A percentile compares a stretch with the other conserved stretches of the same genome.
Conservation (phyloP, 1,284 basidiomycete species). For the Pyrrhoderma noxium region DNA sequence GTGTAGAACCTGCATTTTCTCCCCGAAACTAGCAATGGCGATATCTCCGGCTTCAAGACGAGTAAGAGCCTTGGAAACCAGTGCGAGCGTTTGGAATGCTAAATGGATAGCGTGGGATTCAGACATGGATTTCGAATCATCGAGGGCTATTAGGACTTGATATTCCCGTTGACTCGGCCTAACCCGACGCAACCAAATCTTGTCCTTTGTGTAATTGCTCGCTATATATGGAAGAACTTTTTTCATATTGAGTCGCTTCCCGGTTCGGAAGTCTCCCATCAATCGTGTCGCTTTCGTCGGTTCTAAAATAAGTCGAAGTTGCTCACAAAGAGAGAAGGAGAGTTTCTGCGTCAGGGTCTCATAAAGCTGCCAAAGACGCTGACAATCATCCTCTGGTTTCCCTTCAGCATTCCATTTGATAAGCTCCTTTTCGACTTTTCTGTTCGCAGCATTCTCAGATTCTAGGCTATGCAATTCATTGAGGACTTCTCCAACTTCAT, state of each 20-base stretch:
- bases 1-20: slow-evolving; percentile 83
- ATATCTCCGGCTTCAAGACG: slow-evolving; percentile 95
- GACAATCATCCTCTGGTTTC: slow-evolving; percentile 50
- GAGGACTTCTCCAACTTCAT: background rate
- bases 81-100: slow-evolving; percentile 89
- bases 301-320: slow-evolving; percentile 93
- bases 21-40: slow-evolving; percentile 88
- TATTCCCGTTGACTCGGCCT: slow-evolving; percentile 93
- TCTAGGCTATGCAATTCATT: background rate
- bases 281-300: slow-evolving; percentile 93
- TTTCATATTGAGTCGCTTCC: slow-evolving; percentile 98
- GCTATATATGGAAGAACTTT: slow-evolving; percentile 99
- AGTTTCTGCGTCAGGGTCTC: slow-evolving; percentile 86
- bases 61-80: slow-evolving; percentile 87
- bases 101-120: slow-evolving; percentile 90
- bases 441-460: slow-evolving; percentile 20
- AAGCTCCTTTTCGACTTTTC: slow-evolving; percentile 53
- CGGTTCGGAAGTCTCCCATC: slow-evolving; percentile 96
- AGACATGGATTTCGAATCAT: slow-evolving; percentile 96
- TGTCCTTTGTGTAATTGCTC: slow-evolving; percentile 98
- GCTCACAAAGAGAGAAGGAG: slow-evolving; percentile 90
- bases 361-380: slow-evolving; percentile 87
- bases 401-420: slow-evolving; percentile 56
- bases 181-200: slow-evolving; percentile 96
- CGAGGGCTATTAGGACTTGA: slow-evolving; percentile 90